phyloP scores from a whole-genome alignment of 163 green algal genomes.

The Chloroidium sp. region DNA sequence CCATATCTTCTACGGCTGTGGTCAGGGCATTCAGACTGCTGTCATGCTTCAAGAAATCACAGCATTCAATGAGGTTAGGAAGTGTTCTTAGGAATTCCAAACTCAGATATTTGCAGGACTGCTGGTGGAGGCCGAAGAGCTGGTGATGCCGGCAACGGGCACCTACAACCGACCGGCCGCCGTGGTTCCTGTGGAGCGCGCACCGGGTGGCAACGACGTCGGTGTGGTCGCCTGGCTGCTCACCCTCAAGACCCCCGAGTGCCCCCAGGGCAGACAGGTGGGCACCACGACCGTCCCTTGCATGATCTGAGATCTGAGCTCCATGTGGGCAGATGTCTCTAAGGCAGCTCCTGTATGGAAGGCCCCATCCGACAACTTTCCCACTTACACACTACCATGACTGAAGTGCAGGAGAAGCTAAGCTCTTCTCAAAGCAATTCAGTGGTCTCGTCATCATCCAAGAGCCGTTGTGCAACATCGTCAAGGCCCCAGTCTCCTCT shows the following conservation, averaged over 20 bases:
- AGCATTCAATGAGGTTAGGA: too few species aligned
- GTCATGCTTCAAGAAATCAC: too few species aligned
- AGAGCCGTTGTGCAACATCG: too few species aligned
- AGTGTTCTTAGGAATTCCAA: too few species aligned
- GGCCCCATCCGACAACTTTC: too few species aligned
- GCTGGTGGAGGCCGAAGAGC: constrained; percentile 67
- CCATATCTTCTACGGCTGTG: too few species aligned
- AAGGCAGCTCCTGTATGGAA: neutral
- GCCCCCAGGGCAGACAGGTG: constrained; percentile 53
- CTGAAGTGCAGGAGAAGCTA: too few species aligned
- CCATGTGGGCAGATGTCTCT: neutral
- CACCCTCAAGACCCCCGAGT: constrained; percentile 78
- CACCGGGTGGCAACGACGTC: constrained; percentile 26
- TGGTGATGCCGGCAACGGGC: constrained; percentile 38
- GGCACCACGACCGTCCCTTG: neutral
- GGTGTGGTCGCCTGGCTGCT: constrained; percentile 88
- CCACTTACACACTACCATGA: too few species aligned
- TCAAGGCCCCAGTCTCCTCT: too few species aligned
- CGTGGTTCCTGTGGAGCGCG: constrained; percentile 12
- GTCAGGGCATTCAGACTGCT: too few species aligned
- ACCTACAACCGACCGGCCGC: constrained; percentile 2
- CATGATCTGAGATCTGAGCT: neutral
- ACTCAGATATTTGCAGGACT: constrained; percentile 17
- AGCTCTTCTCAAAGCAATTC: too few species aligned
- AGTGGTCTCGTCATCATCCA: too few species aligned